Percentiles rank a stretch among this genome's conserved stretches.
These are phyloP conservation scores for Geosmithia putterillii DNA, from an alignment of 2,329 filamentous ascomycete genomes.

Conservation along the genomic window DNA sequence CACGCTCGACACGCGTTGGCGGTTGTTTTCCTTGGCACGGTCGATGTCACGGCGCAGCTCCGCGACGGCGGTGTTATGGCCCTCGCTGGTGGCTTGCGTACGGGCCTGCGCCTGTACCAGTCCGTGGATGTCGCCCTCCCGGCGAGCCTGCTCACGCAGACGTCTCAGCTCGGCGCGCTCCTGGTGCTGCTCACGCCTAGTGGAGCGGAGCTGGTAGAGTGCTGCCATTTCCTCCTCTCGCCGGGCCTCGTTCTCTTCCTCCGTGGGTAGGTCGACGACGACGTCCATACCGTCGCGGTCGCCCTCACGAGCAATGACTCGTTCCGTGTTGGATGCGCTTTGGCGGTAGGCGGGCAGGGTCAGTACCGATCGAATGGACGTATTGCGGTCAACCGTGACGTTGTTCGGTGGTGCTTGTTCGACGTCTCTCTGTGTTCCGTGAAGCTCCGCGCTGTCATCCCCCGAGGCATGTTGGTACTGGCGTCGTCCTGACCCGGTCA, in stretches of 20 bases:
- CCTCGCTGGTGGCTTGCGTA: slow-evolving; percentile 30
- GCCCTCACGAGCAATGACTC: slow-evolving; percentile 76
- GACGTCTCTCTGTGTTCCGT: slow-evolving; percentile 5
- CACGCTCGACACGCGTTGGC: slow-evolving; percentile 61
- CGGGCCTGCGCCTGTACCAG: slow-evolving; percentile 54
- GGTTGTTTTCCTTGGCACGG: slow-evolving; percentile 44
- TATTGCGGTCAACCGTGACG: slow-evolving; percentile 60
- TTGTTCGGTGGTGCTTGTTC: slow-evolving; percentile 5
- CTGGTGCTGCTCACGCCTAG: slow-evolving; percentile 60
- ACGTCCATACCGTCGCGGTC: slow-evolving; percentile 86
- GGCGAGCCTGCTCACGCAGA: slow-evolving; percentile 58
- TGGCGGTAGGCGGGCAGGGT: slow-evolving; percentile 78
- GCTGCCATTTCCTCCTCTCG: slow-evolving; percentile 89
- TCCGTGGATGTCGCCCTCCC: slow-evolving; percentile 54
- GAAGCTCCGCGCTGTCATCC: slow-evolving; percentile 2
- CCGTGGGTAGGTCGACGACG: slow-evolving; percentile 73
- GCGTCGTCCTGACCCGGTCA: background rate
- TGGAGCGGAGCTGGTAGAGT: slow-evolving; percentile 76
- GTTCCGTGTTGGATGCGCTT: slow-evolving; percentile 62
- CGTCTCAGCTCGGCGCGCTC: slow-evolving; percentile 68
- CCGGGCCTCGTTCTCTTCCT: slow-evolving; percentile 64
- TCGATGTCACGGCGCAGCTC: slow-evolving; percentile 44
- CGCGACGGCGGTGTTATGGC: slow-evolving; percentile 45
- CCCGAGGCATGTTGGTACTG: slow-evolving; percentile 1
- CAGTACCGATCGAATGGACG: slow-evolving; percentile 85